These are phyloP conservation scores for Entrophospora sp. DNA, from an alignment of 192 early-diverging fungal genomes.

Conservation along the genomic window DNA sequence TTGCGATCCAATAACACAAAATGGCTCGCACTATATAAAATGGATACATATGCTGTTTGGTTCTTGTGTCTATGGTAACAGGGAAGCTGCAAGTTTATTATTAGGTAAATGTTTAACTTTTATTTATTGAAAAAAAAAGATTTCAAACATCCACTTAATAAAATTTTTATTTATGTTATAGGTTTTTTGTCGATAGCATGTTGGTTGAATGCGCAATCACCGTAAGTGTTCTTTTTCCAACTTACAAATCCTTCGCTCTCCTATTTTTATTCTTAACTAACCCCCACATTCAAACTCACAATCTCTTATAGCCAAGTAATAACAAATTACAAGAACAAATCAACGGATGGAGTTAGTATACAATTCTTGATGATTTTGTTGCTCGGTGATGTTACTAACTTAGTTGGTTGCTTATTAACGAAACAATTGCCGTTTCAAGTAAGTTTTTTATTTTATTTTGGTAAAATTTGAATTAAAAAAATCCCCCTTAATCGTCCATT, in stretches of 20 bases:
- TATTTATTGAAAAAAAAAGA: no score
- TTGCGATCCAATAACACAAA: background rate
- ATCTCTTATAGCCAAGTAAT: conserved; percentile 30
- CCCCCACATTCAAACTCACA: background rate
- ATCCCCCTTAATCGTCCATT: no score
- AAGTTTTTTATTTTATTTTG: conserved; percentile 17
- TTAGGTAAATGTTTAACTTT: no score
- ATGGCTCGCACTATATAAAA: background rate
- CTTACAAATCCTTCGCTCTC: background rate
- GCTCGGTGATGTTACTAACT: conserved; percentile 56
- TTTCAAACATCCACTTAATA: background rate
- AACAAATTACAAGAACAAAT: conserved; percentile 34
- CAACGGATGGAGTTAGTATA: conserved; percentile 38
- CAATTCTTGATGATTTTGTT: conserved; percentile 59
- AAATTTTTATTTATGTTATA: background rate
- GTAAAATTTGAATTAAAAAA: background rate
- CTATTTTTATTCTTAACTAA: background rate
- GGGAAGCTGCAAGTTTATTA: conserved; percentile 31
- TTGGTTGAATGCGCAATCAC: conserved; percentile 68
- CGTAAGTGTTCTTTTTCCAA: conserved; percentile 37
- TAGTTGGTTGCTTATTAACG: conserved; percentile 62
- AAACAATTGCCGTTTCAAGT: conserved; percentile 72
- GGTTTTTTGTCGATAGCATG: conserved; percentile 55
- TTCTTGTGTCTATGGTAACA: conserved; percentile 36
- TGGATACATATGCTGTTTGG: conserved; percentile 30